Conservation (phyloP, 352 stramenopile genomes). For the Paralagenidium karlingii region DNA sequence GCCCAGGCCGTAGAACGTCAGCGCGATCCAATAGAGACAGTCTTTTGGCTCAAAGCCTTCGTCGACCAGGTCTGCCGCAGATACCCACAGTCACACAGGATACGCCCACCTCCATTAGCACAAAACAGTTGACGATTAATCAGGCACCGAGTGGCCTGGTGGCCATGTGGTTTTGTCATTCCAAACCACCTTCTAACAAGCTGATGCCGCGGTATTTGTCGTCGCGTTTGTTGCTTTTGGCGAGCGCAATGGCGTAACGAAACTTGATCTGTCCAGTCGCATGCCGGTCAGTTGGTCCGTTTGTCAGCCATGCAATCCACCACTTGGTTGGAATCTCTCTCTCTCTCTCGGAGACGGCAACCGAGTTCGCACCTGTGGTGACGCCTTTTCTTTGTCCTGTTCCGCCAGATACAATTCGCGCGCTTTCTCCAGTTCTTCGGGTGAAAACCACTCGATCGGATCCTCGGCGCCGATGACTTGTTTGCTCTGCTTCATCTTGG, state of each 20-base stretch:
- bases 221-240: constrained; percentile 68
- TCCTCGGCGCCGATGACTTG: too few species aligned
- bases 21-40: constrained; percentile 69
- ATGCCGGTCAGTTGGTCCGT: too few species aligned
- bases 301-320: too few species aligned
- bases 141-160: too few species aligned
- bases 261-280: constrained; percentile 64
- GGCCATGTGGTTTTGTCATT: too few species aligned
- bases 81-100: too few species aligned
- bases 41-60: constrained; percentile 34
- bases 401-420: constrained; percentile 66
- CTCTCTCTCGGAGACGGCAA: background rate
- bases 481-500: too few species aligned
- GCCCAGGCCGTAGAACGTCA: constrained; percentile 51
- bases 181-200: constrained; percentile 65
- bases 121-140: too few species aligned
- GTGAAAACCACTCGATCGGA: constrained; percentile 63
- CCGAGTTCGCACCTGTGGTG: constrained; percentile 21
- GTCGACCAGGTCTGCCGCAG: constrained; percentile 53
- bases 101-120: too few species aligned
- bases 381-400: constrained; percentile 61
- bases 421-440: constrained; percentile 49
- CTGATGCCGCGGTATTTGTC: constrained; percentile 63
- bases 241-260: constrained; percentile 52
- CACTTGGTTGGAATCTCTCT: background rate